Base-by-base conservation (phyloP, 192 early-diverging fungal species). In the Jimgerdemannia lactiflua region DNA sequence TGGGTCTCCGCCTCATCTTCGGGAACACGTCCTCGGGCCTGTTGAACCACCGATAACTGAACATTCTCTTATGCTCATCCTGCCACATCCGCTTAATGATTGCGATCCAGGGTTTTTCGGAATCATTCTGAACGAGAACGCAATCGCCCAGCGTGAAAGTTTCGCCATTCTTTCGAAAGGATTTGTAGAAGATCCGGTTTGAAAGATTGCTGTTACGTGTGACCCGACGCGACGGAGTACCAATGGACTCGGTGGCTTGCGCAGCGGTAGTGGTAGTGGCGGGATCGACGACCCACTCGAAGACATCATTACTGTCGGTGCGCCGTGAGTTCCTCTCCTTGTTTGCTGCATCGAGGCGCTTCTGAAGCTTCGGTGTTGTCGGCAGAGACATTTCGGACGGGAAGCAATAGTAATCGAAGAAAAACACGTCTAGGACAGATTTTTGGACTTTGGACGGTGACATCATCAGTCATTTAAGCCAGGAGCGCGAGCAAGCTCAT, bases 151-250 rank as follows among this genome's bases (percentile, higher is more conserved):
- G 18, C 1, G 78, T 75, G 42, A 77, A 79, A 6, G 79, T 80
- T 3, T 79, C 80, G 4, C 78, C 77, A 14, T 86, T 88, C 64
- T 85, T 71, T 29, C 42, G 59, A 67, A 87, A 87, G 54, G 83
- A 79, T 4, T 42, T 41, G 39, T 84, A 84, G 69, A 84, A 85
- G 8, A 87, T 85, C 4, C 83, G 86, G 78, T 90, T 90, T 3
- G 87, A 86, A 65, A 88, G 79, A 3, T 86, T 86, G 69, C 84
- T 88, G 43, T 82, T 84, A 29, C 89, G 86, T 14, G 89, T 90
- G 3, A 85, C 85, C 54, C 87, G 86, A 71, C 89, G 79, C 43
- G 79, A 39, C 9, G 77, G 66, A 3, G 71, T 67, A 8, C 54
- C 14, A 3, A 9, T 59, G 4, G 4, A 4, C 40, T 10, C 54